Evolutionary conservation across 2,329 filamentous ascomycete species (phyloP).

Genomic region (Tolypocladium endophyticum): DNA sequence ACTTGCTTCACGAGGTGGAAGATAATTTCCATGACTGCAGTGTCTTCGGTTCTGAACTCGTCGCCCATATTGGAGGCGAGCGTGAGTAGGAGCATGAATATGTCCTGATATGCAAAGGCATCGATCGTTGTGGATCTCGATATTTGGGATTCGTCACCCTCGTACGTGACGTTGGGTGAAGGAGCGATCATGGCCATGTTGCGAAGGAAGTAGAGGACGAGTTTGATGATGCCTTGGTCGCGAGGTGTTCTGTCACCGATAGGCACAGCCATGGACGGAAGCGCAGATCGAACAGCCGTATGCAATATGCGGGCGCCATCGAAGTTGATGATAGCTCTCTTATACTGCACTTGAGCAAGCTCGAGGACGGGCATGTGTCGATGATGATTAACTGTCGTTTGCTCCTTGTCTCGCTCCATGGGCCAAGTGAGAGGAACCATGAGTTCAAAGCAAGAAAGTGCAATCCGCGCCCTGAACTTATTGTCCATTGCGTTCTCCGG

Average conservation of each 20-base stretch:
- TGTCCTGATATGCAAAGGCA: conserved; percentile 82
- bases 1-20: conserved; percentile 91
- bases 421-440: conserved; percentile 93
- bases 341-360: conserved; percentile 81
- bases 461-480: conserved; percentile 66
- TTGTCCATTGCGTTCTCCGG: conserved; percentile 61
- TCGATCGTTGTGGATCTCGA: conserved; percentile 82
- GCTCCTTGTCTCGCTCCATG: conserved; percentile 64
- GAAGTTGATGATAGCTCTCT: conserved; percentile 76
- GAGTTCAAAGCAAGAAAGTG: conserved; percentile 79
- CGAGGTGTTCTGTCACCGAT: conserved; percentile 64
- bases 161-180: conserved; percentile 59
- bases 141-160: conserved; percentile 83
- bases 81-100: conserved; percentile 75
- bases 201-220: conserved; percentile 78
- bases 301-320: conserved; percentile 69
- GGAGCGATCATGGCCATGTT: conserved; percentile 81
- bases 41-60: conserved; percentile 82
- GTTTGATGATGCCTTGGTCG: conserved; percentile 86
- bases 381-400: conserved; percentile 88
- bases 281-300: conserved; percentile 66
- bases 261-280: conserved; percentile 76
- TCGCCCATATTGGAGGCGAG: conserved; percentile 88
- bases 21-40: conserved; percentile 80
- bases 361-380: conserved; percentile 84